A percentile compares a stretch with the other conserved stretches of the same genome.
Conservation (phyloP, 164 flowering plant species). For the Piper longum region DNA sequence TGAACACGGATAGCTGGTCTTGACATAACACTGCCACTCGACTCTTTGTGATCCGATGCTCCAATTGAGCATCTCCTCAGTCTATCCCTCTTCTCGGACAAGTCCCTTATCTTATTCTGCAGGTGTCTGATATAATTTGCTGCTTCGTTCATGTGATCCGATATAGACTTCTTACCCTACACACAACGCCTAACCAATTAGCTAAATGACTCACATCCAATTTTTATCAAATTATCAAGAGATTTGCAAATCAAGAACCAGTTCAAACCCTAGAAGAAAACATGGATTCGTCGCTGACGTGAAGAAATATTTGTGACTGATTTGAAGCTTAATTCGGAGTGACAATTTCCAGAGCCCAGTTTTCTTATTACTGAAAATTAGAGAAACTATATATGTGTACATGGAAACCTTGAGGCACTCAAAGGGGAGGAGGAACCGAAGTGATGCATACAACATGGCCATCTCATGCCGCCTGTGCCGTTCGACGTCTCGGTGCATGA, state of each 20-base stretch:
- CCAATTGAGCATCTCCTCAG: slow-evolving; percentile 8
- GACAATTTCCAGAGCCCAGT: no score
- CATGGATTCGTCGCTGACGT: no score
- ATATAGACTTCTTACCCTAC: slow-evolving; percentile 37
- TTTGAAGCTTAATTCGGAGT: no score
- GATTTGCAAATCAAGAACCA: neutral
- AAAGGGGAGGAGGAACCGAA: slow-evolving; percentile 15
- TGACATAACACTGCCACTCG: slow-evolving; percentile 2
- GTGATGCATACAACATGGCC: slow-evolving; percentile 12
- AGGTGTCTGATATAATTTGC: slow-evolving; percentile 24
- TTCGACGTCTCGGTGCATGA: slow-evolving; percentile 16
- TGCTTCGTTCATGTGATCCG: slow-evolving; percentile 33
- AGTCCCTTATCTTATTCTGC: slow-evolving; percentile 18
- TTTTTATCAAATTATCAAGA: no score
- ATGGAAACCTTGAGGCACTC: slow-evolving; percentile 16
- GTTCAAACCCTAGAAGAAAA: neutral
- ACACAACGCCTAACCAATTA: neutral
- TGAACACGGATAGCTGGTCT: slow-evolving; percentile 9
- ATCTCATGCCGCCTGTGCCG: slow-evolving; percentile 18
- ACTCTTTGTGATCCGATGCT: neutral
- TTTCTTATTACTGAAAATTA: no score
- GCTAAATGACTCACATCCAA: no score
- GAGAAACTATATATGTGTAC: neutral
- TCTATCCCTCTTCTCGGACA: slow-evolving; percentile 22
- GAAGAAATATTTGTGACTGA: no score